Conservation (phyloP, 306 rosid species). For the Cucurbita pepo region DNA sequence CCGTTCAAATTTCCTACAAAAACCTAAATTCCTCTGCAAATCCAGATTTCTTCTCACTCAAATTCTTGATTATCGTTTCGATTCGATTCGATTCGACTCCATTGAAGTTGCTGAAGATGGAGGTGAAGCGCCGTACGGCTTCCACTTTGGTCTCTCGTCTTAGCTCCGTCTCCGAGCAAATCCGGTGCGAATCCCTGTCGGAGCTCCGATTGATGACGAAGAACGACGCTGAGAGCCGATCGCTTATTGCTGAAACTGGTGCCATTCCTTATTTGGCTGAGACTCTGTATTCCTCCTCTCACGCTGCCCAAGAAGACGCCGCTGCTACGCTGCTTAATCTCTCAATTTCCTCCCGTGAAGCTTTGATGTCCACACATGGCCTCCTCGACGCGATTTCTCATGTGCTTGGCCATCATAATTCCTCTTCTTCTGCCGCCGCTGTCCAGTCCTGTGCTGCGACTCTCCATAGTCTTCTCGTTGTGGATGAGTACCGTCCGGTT, state of each 20-base stretch:
- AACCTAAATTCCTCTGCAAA: background rate
- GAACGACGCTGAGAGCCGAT: slow-evolving; percentile 50
- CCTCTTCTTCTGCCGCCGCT: slow-evolving; percentile 42
- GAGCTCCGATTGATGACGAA: slow-evolving; percentile 61
- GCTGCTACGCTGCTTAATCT: slow-evolving; percentile 77
- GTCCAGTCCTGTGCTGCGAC: slow-evolving; percentile 82
- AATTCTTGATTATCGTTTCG: background rate
- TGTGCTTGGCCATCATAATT: slow-evolving; percentile 34
- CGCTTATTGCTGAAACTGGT: slow-evolving; percentile 53
- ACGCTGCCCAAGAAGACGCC: slow-evolving; percentile 61
- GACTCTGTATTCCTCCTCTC: slow-evolving; percentile 49
- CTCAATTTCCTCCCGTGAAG: slow-evolving; percentile 48
- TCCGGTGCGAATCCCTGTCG: slow-evolving; percentile 41
- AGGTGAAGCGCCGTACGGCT: slow-evolving; percentile 29
- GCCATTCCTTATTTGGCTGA: slow-evolving; percentile 66
- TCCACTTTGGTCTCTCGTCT: slow-evolving; percentile 43
- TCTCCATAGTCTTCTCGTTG: slow-evolving; percentile 64
- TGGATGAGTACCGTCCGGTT: slow-evolving; percentile 49
- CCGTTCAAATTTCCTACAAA: background rate
- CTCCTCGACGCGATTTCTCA: slow-evolving; percentile 76
- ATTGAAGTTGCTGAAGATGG: slow-evolving; percentile 22
- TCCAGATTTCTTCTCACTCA: background rate
- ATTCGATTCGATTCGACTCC: background rate
- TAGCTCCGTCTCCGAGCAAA: slow-evolving; percentile 62
- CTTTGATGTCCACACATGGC: slow-evolving; percentile 65